Evolutionary conservation across 495 filamentous ascomycete genomes (phyloP).

Genomic region (Jackrogersella multiformis): DNA sequence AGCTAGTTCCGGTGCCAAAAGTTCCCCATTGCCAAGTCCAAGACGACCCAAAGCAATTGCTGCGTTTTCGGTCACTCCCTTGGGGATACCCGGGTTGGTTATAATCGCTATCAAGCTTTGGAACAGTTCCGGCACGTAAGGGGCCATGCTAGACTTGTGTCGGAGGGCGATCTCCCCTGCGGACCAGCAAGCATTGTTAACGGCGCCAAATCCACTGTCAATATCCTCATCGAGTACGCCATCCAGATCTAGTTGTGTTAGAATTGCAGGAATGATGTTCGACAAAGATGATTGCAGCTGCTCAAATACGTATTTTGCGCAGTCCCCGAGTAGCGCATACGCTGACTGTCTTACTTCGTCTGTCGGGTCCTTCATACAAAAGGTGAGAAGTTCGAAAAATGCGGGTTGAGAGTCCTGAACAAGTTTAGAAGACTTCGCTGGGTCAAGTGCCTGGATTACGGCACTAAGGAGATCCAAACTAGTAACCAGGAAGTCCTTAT

Average conservation of each 20-base stretch:
- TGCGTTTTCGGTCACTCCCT: constrained; percentile 92
- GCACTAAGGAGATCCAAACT: constrained; percentile 94
- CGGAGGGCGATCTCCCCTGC: constrained; percentile 92
- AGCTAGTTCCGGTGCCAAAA: constrained; percentile 81
- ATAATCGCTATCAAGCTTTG: constrained; percentile 79
- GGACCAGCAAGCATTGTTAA: constrained; percentile 99
- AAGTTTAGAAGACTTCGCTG: constrained; percentile 75
- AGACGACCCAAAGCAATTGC: constrained; percentile 92
- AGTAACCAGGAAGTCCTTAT: constrained; percentile 97
- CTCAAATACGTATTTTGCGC: constrained; percentile 91
- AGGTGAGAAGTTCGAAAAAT: constrained; percentile 88
- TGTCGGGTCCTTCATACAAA: constrained; percentile 92
- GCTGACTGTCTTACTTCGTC: constrained; percentile 96
- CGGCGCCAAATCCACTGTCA: constrained; percentile 82
- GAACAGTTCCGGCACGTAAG: constrained; percentile 80
- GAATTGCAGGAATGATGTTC: constrained; percentile 77
- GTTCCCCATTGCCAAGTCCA: constrained; percentile 79
- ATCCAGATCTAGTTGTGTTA: constrained; percentile 86
- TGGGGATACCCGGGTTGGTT: constrained; percentile 82
- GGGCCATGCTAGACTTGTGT: constrained; percentile 73
- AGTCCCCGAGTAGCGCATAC: constrained; percentile 95
- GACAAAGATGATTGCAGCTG: constrained; percentile 80
- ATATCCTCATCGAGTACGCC: constrained; percentile 76
- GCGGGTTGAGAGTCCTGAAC: constrained; percentile 76
- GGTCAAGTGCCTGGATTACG: constrained; percentile 90